Base-by-base conservation (phyloP, 345 rosid species). In the Boechera divaricarpa region DNA sequence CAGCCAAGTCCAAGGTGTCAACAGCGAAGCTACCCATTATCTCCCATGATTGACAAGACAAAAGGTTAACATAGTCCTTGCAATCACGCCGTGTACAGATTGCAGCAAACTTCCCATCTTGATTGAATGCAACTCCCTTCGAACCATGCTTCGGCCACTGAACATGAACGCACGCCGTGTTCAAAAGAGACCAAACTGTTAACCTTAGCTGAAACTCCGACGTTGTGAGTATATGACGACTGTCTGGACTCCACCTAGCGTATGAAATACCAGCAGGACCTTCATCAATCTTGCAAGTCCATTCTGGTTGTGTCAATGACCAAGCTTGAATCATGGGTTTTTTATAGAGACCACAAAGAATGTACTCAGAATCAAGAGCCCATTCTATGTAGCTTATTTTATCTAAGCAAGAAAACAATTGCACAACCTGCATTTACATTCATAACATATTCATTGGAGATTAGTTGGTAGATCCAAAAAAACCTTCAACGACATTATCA, bases 261-360 rank as follows among this genome's bases (percentile, higher is more conserved):
- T 92, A 95, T 24, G 97, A 90, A 70, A 92, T 89, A 70, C 98
- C 97, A 26, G 99, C 97, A 26, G 90, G 94, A 71, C 98, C 99
- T 86, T 95, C 98, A 67, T 95, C 99, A 32, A 95, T 95, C 82
- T 92, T 92, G 79, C 99, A 95, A 11, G 96, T 92, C 99, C 98
- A 95, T 76, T 92, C 96, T 45, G 98, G 97, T 79, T 95, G 96
- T 56, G 87, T 52, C 75, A 92, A 78, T 1, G 97, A 92, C 98
- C 98, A 95, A 16, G 90, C 99, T 83, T 95, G 98, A 75, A 95
- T 91, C 96, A 92, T 90, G 0, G 97, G 96, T 78, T 89, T 90
- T 69, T 89, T 91, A 28, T 87, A 85, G 45, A 95, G 91, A 66
- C 99, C 98, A 67, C 98, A 95, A 0, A 95, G 97, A 73, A 95